These are phyloP conservation scores for Priceomyces medius DNA, from an alignment of 805 yeast genomes.

Conservation along the genomic window DNA sequence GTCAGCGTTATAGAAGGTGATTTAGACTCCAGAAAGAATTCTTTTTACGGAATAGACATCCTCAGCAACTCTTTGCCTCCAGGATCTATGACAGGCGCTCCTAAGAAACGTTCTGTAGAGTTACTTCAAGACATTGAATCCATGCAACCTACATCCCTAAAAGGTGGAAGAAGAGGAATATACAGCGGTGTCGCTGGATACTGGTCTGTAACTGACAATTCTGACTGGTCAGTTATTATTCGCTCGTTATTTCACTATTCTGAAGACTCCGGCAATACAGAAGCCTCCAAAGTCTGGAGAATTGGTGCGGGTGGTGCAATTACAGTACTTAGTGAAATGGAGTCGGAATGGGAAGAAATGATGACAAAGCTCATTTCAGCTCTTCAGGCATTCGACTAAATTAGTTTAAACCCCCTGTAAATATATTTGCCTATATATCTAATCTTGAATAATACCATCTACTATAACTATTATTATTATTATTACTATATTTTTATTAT, in stretches of 20 bases:
- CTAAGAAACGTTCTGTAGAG: conserved; percentile 89
- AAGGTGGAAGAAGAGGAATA: conserved; percentile 65
- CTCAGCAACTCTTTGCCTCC: conserved; percentile 84
- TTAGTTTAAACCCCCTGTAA: not conserved
- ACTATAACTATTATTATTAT: too few relatives aligned
- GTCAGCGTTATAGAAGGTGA: conserved; percentile 85
- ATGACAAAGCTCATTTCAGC: conserved; percentile 75
- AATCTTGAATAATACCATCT: too few relatives aligned
- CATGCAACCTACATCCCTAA: conserved; percentile 28
- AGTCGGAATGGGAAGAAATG: conserved; percentile 94
- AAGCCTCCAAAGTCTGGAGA: conserved; percentile 52
- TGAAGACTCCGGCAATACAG: conserved; percentile 40
- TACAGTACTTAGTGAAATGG: conserved; percentile 79
- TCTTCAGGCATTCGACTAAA: conserved; percentile 58
- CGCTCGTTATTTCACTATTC: conserved; percentile 73
- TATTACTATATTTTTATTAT: too few relatives aligned
- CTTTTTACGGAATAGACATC: conserved; percentile 72
- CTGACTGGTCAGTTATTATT: conserved; percentile 96
- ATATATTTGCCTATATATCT: too few relatives aligned
- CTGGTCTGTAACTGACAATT: conserved; percentile 82
- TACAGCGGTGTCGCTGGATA: conserved; percentile 96
- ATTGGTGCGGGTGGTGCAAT: conserved; percentile 99
- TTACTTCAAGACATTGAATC: conserved; percentile 61
- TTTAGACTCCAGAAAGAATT: conserved; percentile 25
- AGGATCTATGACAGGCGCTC: conserved; percentile 99